These are phyloP conservation scores for Podospora comata DNA, from an alignment of 495 filamentous ascomycete species.

Conservation along the genomic window DNA sequence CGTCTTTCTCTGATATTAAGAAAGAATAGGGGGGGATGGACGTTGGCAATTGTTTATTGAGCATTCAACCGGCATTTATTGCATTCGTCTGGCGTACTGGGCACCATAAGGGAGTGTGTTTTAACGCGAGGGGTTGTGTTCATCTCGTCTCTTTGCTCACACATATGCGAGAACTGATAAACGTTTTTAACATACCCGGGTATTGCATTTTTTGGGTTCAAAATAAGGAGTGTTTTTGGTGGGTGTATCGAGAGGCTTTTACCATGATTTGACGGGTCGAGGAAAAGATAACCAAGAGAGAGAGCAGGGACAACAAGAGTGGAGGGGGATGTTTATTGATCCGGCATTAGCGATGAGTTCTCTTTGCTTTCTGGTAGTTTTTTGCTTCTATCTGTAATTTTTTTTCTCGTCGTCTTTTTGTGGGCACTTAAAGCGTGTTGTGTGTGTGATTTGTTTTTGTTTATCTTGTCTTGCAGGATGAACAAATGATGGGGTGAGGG, in stretches of 20 bases:
- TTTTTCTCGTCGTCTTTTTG: not conserved
- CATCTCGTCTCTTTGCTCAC: slow-evolving; percentile 8
- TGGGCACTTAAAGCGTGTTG: not conserved
- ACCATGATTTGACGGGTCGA: not conserved
- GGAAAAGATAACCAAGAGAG: not conserved
- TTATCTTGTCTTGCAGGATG: not conserved
- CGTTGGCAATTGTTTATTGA: not conserved
- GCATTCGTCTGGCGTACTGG: slow-evolving; percentile 26
- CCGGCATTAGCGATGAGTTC: not conserved
- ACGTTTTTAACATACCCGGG: slow-evolving; percentile 28
- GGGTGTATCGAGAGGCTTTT: slow-evolving; percentile 1
- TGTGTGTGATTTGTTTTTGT: not conserved
- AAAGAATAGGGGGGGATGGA: not conserved
- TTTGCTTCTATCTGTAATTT: not conserved
- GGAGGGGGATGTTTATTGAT: not conserved
- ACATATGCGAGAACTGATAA: slow-evolving; percentile 17
- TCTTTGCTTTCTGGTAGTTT: not conserved
- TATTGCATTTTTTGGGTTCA: slow-evolving; percentile 27
- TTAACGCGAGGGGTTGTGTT: not conserved
- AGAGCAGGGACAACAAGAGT: too few relatives aligned
- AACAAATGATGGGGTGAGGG: not conserved
- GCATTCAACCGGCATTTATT: slow-evolving; percentile 6
- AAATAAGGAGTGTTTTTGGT: not conserved
- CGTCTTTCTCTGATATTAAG: not conserved
- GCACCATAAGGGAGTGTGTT: not conserved